Conservation (phyloP, 257 asterid species). For the Solanum neorickii region DNA sequence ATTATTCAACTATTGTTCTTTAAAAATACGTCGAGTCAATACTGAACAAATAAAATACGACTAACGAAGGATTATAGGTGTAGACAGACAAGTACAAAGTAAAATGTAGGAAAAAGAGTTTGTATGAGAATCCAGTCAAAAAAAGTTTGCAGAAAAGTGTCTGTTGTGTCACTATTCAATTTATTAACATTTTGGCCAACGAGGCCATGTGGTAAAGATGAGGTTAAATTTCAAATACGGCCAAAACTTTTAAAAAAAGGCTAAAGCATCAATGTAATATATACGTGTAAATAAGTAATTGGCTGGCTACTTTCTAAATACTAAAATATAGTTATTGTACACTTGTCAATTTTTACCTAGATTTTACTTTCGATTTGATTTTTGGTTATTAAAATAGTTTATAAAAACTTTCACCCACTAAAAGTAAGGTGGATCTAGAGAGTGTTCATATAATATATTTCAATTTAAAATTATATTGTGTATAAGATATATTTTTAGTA, state of each 20-base stretch:
- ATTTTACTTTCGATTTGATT: no score
- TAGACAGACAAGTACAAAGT: background rate
- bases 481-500: no score
- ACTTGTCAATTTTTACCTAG: background rate
- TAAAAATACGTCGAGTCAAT: rapidly evolving
- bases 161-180: background rate
- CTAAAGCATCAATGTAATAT: background rate
- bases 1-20: rapidly evolving
- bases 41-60: background rate
- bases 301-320: background rate
- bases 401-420: no score
- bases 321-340: background rate
- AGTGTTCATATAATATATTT: background rate
- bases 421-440: background rate
- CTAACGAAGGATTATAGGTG: background rate
- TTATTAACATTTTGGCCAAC: background rate
- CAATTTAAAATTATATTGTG: no score
- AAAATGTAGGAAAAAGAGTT: background rate
- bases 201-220: background rate
- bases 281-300: background rate
- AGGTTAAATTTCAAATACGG: background rate
- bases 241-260: background rate
- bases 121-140: conserved; percentile 11
- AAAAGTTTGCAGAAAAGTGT: conserved; percentile 8
- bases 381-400: background rate